Conservation (phyloP, 805 yeast species). For the Kazachstania kunashirensis region DNA sequence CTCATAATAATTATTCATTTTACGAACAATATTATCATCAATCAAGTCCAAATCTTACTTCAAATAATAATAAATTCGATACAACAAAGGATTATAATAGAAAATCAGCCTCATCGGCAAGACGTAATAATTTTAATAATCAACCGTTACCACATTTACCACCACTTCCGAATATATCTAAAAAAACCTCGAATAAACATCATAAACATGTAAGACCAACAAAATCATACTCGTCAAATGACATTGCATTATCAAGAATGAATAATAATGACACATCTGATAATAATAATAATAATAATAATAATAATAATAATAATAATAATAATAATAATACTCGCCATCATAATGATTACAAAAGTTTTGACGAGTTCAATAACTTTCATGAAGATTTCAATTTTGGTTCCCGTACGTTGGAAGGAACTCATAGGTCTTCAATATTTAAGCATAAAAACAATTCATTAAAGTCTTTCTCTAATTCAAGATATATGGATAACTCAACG, state of each 20-base stretch:
- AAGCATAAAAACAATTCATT: background rate
- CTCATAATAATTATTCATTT: background rate
- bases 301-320: constrained; percentile 15
- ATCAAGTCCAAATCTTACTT: constrained; percentile 3
- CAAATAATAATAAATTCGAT: no score
- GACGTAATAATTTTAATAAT: background rate
- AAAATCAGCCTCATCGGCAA: background rate
- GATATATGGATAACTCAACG: constrained; percentile 42
- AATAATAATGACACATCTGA: constrained; percentile 6
- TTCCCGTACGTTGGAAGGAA: background rate
- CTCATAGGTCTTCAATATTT: background rate
- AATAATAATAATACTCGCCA: no score
- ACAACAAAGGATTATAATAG: no score
- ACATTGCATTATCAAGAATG: constrained; percentile 9
- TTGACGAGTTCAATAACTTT: no score
- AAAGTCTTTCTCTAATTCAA: constrained; percentile 32
- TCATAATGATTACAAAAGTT: no score
- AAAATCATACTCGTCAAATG: constrained; percentile 25
- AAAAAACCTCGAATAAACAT: no score
- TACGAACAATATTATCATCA: constrained; percentile 3
- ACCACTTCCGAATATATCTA: constrained; percentile 14
- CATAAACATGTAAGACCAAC: constrained; percentile 6
- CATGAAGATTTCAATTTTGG: background rate
- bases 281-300: constrained; percentile 11
- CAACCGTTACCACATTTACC: constrained; percentile 13